Evolutionary conservation across 768 basidiomycete species (phyloP).

Genomic region (Trametes gibbosa): DNA sequence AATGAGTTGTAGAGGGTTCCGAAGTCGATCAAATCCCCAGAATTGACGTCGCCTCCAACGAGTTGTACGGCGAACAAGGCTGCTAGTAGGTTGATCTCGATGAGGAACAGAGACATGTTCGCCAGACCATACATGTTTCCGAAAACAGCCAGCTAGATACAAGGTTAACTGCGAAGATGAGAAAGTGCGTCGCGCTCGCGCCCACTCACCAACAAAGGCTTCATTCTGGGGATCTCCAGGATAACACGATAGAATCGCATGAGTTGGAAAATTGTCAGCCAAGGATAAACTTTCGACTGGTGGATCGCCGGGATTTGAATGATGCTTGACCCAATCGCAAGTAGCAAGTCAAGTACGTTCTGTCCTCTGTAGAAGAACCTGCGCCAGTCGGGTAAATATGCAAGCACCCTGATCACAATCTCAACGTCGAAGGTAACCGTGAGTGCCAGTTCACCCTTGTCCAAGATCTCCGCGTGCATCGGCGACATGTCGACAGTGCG

Average conservation of each 20-base stretch:
- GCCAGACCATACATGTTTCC: slow-evolving; percentile 87
- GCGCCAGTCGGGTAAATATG: slow-evolving; percentile 79
- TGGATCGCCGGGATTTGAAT: slow-evolving; percentile 84
- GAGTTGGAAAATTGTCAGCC: slow-evolving; percentile 89
- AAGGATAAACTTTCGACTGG: slow-evolving; percentile 64
- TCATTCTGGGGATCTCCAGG: slow-evolving; percentile 87
- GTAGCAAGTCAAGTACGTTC: slow-evolving; percentile 74
- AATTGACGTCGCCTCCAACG: slow-evolving; percentile 74
- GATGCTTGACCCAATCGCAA: slow-evolving; percentile 72
- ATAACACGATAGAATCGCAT: slow-evolving; percentile 90
- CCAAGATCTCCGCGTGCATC: slow-evolving; percentile 48
- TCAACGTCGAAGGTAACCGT: slow-evolving; percentile 88
- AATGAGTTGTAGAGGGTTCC: slow-evolving; percentile 83
- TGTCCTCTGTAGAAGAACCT: slow-evolving; percentile 56
- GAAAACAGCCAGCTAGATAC: slow-evolving; percentile 72
- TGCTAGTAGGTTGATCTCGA: slow-evolving; percentile 83
- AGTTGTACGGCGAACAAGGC: slow-evolving; percentile 83
- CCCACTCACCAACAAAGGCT: slow-evolving; percentile 68
- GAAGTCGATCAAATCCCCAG: slow-evolving; percentile 62
- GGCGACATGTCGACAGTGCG: slow-evolving; percentile 49
- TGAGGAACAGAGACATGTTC: slow-evolving; percentile 90
- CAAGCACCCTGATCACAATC: slow-evolving; percentile 71
- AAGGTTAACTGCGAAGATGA: not conserved
- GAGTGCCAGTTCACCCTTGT: slow-evolving; percentile 69
- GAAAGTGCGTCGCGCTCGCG: not conserved